A percentile compares a stretch with the other conserved stretches of the same genome.
These are phyloP conservation scores for Hippophae rhamnoides DNA, from an alignment of 306 rosid species.

Conservation along the genomic window DNA sequence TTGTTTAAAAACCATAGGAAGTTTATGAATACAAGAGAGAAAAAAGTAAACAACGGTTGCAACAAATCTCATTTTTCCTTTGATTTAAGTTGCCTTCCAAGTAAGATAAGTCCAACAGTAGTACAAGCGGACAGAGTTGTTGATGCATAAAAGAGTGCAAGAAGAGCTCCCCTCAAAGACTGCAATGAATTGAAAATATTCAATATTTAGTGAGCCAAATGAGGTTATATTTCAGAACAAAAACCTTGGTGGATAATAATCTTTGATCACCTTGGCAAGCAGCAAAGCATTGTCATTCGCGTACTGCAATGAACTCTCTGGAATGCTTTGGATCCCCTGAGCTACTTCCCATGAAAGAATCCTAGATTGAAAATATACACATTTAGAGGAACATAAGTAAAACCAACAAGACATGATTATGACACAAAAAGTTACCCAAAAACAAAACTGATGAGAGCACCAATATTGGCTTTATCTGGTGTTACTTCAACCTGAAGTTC, in stretches of 20 bases:
- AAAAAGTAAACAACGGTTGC: neutral
- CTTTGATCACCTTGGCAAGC: conserved; percentile 69
- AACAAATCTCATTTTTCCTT: conserved; percentile 35
- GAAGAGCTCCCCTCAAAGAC: conserved; percentile 76
- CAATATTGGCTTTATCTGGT: conserved; percentile 58
- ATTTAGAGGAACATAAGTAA: neutral
- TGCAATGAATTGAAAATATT: conserved; percentile 29
- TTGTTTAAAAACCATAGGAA: neutral
- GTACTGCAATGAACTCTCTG: conserved; percentile 58
- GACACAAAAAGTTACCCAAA: conserved; percentile 50
- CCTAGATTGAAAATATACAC: conserved; percentile 27
- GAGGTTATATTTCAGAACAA: neutral
- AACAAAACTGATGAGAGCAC: conserved; percentile 43
- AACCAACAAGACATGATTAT: no score
- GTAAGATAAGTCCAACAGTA: conserved; percentile 61
- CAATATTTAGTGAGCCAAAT: conserved; percentile 7
- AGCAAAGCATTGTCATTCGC: conserved; percentile 81
- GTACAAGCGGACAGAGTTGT: conserved; percentile 48
- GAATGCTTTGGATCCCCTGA: conserved; percentile 69
- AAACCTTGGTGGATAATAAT: neutral
- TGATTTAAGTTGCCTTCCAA: conserved; percentile 64
- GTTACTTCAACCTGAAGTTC: conserved; percentile 82
- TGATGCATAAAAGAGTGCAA: conserved; percentile 56
- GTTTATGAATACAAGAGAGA: no score
- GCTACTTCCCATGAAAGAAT: conserved; percentile 77